phyloP scores from a whole-genome alignment of 108 stramenopile species.

The Aurantiochytrium sp. region DNA sequence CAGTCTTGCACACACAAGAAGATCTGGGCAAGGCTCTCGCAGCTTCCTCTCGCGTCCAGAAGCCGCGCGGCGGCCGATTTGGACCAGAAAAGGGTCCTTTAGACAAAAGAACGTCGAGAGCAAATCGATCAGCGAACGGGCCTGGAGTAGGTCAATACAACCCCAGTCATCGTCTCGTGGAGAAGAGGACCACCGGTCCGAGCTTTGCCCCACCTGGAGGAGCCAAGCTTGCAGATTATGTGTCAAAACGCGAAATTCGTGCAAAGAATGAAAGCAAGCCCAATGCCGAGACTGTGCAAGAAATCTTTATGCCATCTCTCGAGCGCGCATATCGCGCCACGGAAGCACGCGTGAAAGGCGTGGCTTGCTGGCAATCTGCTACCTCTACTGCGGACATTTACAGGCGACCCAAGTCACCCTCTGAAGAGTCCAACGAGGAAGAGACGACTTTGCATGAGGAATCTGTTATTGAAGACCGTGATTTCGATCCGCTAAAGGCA shows the following conservation, averaged over 20 bases:
- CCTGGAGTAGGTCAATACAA: background rate
- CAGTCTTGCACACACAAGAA: background rate
- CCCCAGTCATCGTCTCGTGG: background rate
- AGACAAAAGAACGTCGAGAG: background rate
- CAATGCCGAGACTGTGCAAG: too few relatives aligned
- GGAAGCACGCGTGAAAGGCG: background rate
- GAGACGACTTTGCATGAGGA: too few relatives aligned
- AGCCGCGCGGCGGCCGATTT: background rate
- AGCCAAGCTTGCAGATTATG: too few relatives aligned
- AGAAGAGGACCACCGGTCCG: background rate
- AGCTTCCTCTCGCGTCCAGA: background rate
- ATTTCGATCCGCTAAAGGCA: too few relatives aligned
- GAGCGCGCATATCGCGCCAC: background rate
- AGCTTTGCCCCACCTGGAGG: background rate
- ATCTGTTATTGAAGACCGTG: too few relatives aligned
- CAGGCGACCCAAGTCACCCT: too few relatives aligned
- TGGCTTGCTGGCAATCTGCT: background rate
- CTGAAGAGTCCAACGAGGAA: too few relatives aligned
- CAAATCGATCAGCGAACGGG: background rate
- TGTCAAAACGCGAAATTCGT: too few relatives aligned
- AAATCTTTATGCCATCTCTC: background rate
- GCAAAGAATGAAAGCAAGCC: too few relatives aligned
- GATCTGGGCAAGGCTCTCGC: background rate
- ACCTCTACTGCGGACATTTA: background rate
- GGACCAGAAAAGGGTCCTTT: background rate